Percentiles rank a stretch among this genome's conserved stretches.
These are phyloP conservation scores for Colletotrichum cereale DNA, from an alignment of 2,329 filamentous ascomycete genomes.

Conservation along the genomic window DNA sequence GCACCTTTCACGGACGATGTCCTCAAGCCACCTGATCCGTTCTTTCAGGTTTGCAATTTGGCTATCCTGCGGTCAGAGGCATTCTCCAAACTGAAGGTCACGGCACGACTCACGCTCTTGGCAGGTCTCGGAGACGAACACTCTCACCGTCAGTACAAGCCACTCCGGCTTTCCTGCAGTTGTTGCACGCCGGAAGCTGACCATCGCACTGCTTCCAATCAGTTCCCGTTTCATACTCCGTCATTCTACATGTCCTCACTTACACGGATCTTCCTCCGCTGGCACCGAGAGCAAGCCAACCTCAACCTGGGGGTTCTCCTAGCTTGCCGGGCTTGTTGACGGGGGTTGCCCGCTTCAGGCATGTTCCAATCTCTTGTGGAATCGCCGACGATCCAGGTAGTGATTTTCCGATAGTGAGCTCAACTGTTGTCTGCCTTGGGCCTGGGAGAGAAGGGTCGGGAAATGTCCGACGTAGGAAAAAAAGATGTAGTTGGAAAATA, in stretches of 20 bases:
- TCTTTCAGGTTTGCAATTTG: slow-evolving; percentile 52
- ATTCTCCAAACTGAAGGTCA: background rate
- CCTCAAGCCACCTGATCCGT: slow-evolving; percentile 61
- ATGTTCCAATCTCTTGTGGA: slow-evolving; percentile 5
- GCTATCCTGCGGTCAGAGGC: background rate
- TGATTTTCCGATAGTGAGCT: background rate
- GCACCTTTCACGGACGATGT: slow-evolving; percentile 55
- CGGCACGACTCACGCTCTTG: slow-evolving; percentile 52
- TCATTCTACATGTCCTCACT: slow-evolving; percentile 24
- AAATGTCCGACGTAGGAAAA: slow-evolving; percentile 32
- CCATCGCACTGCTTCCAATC: slow-evolving; percentile 57
- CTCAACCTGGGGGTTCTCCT: slow-evolving; percentile 47
- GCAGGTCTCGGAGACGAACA: slow-evolving; percentile 53
- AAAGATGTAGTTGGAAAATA: slow-evolving; percentile 38
- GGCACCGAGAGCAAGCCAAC: slow-evolving; percentile 51
- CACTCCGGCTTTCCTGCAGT: slow-evolving; percentile 57
- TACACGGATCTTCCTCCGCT: slow-evolving; percentile 63
- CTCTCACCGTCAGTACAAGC: slow-evolving; percentile 60
- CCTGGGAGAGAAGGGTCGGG: slow-evolving; percentile 12
- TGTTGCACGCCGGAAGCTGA: slow-evolving; percentile 55
- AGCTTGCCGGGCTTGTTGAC: slow-evolving; percentile 40
- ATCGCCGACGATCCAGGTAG: background rate
- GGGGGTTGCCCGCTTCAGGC: slow-evolving; percentile 19
- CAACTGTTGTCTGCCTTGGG: slow-evolving; percentile 22
- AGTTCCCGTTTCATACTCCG: slow-evolving; percentile 1